Base-by-base conservation (phyloP, 805 yeast genomes). In the Yarrowia sp. region DNA sequence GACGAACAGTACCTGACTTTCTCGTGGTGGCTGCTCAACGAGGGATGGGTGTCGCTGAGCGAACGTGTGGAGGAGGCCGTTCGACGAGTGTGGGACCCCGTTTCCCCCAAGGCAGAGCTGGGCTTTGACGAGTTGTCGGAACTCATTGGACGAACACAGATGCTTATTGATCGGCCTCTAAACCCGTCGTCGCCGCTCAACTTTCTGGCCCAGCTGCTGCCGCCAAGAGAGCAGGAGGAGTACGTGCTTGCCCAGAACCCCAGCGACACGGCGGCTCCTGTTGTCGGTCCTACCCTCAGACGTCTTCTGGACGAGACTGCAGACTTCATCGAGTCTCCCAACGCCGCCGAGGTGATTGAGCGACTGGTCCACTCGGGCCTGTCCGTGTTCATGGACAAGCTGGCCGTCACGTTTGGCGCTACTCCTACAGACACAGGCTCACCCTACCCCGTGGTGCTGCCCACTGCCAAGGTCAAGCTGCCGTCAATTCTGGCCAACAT, bases 11-110 rank as follows among this genome's bases (percentile, higher is more conserved):
- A 90, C 76, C 81, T 94, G 58, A 89, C 97, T 0, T 84, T 92
- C 71, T 89, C 93, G 70, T 94, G 98, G 97, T 94, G 97, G 97
- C 78, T 94, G 56, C 81, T 94, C 64, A 92, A 94, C 77, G 86
- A 87, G 72, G 98, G 98, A 0, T 92, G 95, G 92, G 73, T 82
- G 26, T 79, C 82, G 42, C 79, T 91, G 43, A 82, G 85, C 26
- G 79, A 81, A 38, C 78, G 82, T 22, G 85, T 91, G 38, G 86
- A 86, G 73, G 75, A 77, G 1, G 79, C 85, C 4, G 93, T 94
- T 3, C 82, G 80, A 40, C 82, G 81, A 41, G 87, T 86, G 32
- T 91, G 92, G 76, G 84, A 81, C 11, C 82, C 82, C 11, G 79
- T 90, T 38, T 88, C 86, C 71, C 96, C 97, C 42, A 84, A 92